Evolutionary conservation across 2,329 filamentous ascomycete species (phyloP).

Genomic region (Bipolaris cookei): DNA sequence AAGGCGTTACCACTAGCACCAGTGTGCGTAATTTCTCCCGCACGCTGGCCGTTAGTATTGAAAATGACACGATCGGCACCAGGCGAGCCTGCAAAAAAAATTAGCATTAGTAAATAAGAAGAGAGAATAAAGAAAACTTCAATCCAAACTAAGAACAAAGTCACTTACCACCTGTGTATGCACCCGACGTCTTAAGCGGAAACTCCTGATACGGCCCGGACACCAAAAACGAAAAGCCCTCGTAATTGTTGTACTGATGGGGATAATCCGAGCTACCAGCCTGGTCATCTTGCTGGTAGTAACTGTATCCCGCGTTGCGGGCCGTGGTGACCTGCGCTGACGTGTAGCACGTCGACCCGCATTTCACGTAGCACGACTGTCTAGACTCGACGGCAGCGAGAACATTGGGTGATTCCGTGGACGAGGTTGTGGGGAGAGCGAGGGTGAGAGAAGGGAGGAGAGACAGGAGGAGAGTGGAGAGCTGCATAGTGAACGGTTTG

Average conservation of each 20-base stretch:
- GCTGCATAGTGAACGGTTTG: not conserved
- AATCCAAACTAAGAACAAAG: too few relatives aligned
- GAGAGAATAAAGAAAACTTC: not conserved
- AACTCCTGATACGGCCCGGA: slow-evolving; percentile 68
- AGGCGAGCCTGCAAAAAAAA: slow-evolving; percentile 58
- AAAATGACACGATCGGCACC: slow-evolving; percentile 72
- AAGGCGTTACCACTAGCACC: slow-evolving; percentile 72
- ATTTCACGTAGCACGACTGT: slow-evolving; percentile 57
- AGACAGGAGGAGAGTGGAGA: slow-evolving; percentile 18
- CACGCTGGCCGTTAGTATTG: slow-evolving; percentile 62
- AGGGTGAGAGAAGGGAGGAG: slow-evolving; percentile 12
- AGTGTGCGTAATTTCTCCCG: slow-evolving; percentile 72
- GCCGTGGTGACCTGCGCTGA: slow-evolving; percentile 58
- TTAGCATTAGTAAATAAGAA: not conserved
- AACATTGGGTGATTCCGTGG: slow-evolving; percentile 23
- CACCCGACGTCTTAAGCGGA: slow-evolving; percentile 59
- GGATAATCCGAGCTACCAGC: slow-evolving; percentile 59
- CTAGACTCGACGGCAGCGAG: slow-evolving; percentile 43
- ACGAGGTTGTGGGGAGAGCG: slow-evolving; percentile 29
- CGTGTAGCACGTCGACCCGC: slow-evolving; percentile 62
- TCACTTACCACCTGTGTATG: slow-evolving; percentile 63
- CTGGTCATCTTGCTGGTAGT: slow-evolving; percentile 52
- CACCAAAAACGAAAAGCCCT: slow-evolving; percentile 66
- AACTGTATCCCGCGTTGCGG: slow-evolving; percentile 58
- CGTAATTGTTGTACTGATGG: slow-evolving; percentile 66